phyloP scores from a whole-genome alignment of 75 land plant genomes.

The Cunninghamia lanceolata region DNA sequence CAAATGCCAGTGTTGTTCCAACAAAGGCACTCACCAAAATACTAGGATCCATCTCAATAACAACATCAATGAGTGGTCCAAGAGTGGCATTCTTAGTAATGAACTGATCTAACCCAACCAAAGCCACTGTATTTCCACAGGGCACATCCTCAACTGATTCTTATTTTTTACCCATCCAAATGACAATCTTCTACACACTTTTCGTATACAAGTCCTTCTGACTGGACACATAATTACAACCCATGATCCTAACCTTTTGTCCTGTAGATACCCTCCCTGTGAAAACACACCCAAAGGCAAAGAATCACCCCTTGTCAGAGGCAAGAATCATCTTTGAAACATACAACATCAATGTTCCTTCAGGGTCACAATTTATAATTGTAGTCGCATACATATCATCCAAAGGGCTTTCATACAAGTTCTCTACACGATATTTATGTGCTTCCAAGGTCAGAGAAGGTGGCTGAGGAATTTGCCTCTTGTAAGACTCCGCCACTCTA shows the following conservation, averaged over 20 bases:
- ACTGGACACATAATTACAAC: conserved; percentile 71
- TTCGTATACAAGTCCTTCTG: conserved; percentile 71
- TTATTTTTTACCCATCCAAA: too few species aligned
- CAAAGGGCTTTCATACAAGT: too few species aligned
- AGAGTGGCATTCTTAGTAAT: conserved; percentile 74
- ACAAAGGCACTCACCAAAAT: conserved; percentile 72
- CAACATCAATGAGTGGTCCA: conserved; percentile 58
- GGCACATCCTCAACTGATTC: too few species aligned
- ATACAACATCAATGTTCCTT: conserved; percentile 18
- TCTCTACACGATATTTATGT: too few species aligned
- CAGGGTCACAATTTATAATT: conserved; percentile 52
- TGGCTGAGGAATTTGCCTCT: too few species aligned
- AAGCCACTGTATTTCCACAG: too few species aligned
- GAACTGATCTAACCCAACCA: too few species aligned
- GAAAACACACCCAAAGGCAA: conserved; percentile 55
- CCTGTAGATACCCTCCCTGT: conserved; percentile 61
- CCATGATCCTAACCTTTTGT: conserved; percentile 66
- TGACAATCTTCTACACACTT: conserved; percentile 82
- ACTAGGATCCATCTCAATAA: conserved; percentile 68
- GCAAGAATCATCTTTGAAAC: conserved; percentile 70
- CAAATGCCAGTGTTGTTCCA: conserved; percentile 71
- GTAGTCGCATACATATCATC: too few species aligned
- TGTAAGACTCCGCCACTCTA: too few species aligned
- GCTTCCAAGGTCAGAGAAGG: too few species aligned
- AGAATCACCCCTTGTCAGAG: conserved; percentile 67